A percentile compares a stretch with the other conserved stretches of the same genome.
Conservation (phyloP, 805 yeast species). For the Cyberlindnera maritima region DNA sequence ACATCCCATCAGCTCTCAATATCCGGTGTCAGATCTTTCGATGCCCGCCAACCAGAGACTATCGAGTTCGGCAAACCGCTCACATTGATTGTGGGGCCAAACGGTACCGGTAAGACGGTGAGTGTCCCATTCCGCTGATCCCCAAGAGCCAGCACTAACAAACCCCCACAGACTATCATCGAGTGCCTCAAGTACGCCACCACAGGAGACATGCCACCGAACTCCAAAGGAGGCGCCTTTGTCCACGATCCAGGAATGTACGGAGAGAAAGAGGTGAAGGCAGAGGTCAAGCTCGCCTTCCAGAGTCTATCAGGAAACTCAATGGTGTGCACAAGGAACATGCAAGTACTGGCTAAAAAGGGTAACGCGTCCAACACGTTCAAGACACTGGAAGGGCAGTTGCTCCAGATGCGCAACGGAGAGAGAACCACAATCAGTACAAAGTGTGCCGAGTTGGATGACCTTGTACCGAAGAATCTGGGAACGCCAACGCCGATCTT, state of each 20-base stretch:
- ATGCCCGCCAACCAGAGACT: conserved; percentile 77
- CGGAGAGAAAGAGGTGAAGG: conserved; percentile 74
- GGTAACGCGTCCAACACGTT: conserved; percentile 55
- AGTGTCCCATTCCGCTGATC: conserved; percentile 9
- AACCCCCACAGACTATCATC: conserved; percentile 58
- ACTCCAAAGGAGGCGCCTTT: conserved; percentile 93
- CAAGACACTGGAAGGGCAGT: conserved; percentile 89
- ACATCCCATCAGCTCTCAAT: conserved; percentile 49
- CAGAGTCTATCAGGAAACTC: conserved; percentile 66
- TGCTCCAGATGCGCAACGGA: conserved; percentile 62
- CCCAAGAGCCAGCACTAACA: not conserved
- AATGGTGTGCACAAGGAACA: conserved; percentile 84
- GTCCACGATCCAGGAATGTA: conserved; percentile 86
- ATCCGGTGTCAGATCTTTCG: conserved; percentile 89
- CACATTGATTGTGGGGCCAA: conserved; percentile 91
- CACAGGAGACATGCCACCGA: conserved; percentile 95
- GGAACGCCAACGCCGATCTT: conserved; percentile 88
- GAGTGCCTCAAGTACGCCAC: conserved; percentile 93
- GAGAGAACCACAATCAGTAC: conserved; percentile 75
- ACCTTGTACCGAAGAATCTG: conserved; percentile 72
- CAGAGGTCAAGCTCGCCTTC: conserved; percentile 88
- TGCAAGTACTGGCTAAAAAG: conserved; percentile 67
- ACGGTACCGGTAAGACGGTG: conserved; percentile 91
- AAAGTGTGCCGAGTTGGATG: conserved; percentile 79
- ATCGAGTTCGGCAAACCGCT: conserved; percentile 88